Evolutionary conservation across 345 rosid genomes (phyloP).

Genomic region (Leavenworthia alabamica): DNA sequence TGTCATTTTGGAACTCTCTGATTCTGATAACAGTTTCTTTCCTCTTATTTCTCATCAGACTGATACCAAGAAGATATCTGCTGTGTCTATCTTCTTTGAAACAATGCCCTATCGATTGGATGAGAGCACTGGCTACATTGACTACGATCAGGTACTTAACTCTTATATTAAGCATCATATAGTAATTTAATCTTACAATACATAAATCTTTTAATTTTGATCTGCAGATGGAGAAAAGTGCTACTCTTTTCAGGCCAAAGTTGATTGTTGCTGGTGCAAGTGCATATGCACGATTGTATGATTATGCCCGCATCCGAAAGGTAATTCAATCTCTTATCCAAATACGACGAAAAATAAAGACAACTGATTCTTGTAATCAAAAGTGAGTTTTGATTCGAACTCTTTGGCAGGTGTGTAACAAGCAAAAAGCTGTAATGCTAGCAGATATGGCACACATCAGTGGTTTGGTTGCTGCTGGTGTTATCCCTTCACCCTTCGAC

Average conservation of each 20-base stretch:
- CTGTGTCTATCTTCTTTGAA: conserved; percentile 97
- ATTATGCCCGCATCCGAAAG: conserved; percentile 87
- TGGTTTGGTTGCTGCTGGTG: conserved; percentile 93
- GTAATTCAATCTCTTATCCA: conserved; percentile 30
- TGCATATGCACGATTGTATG: conserved; percentile 92
- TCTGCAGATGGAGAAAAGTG: conserved; percentile 91
- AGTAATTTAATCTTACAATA: background rate
- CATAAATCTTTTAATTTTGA: background rate
- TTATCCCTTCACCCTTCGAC: conserved; percentile 94
- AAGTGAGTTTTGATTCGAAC: conserved; percentile 1
- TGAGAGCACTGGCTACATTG: conserved; percentile 93
- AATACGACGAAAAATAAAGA: too few relatives aligned
- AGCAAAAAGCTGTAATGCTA: conserved; percentile 82
- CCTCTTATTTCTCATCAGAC: conserved; percentile 50
- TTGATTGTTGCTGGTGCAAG: conserved; percentile 97
- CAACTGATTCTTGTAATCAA: background rate
- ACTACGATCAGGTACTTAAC: conserved; percentile 94
- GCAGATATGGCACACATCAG: conserved; percentile 99
- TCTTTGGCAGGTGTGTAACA: conserved; percentile 75
- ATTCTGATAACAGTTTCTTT: background rate
- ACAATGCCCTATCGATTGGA: conserved; percentile 96
- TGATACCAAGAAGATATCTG: conserved; percentile 96
- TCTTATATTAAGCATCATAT: background rate
- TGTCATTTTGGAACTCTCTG: background rate
- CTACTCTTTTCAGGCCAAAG: conserved; percentile 88